A percentile compares a stretch with the other conserved stretches of the same genome.
These are phyloP conservation scores for Pinus taeda DNA, from an alignment of 75 land plant species.

Conservation along the genomic window DNA sequence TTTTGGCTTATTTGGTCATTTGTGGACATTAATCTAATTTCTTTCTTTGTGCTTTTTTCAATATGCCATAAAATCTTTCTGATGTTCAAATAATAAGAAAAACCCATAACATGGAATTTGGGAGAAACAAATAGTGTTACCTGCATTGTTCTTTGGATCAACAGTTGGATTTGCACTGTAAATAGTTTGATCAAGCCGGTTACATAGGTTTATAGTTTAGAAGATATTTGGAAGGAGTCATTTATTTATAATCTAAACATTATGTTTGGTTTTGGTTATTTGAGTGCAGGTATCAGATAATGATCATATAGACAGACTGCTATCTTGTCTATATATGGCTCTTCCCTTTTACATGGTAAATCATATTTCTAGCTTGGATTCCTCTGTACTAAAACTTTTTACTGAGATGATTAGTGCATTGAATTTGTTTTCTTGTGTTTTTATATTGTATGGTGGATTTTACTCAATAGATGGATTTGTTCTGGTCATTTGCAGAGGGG, in stretches of 20 bases:
- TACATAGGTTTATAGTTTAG: too few species aligned
- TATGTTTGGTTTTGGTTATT: background rate
- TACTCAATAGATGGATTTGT: background rate
- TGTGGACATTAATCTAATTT: too few species aligned
- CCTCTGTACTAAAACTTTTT: background rate
- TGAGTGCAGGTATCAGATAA: conserved; percentile 74
- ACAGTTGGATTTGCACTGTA: too few species aligned
- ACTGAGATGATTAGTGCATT: background rate
- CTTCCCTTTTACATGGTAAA: conserved; percentile 86
- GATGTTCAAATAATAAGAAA: too few species aligned
- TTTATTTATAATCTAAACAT: background rate
- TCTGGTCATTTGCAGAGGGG: conserved; percentile 59
- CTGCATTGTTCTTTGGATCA: background rate
- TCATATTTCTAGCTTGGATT: background rate
- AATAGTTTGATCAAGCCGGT: too few species aligned
- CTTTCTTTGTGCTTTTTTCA: too few species aligned
- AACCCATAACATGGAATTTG: too few species aligned
- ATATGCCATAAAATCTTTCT: too few species aligned
- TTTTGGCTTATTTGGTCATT: too few species aligned
- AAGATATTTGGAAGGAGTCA: background rate
- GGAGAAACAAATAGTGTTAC: background rate
- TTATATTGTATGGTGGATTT: background rate
- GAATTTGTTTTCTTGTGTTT: background rate
- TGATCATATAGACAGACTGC: conserved; percentile 90
- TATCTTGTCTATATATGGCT: conserved; percentile 91